Evolutionary conservation across 345 rosid genomes (phyloP), one percentile per base, ranked within the genome.

Genomic region (Gynandropsis gynandra): DNA sequence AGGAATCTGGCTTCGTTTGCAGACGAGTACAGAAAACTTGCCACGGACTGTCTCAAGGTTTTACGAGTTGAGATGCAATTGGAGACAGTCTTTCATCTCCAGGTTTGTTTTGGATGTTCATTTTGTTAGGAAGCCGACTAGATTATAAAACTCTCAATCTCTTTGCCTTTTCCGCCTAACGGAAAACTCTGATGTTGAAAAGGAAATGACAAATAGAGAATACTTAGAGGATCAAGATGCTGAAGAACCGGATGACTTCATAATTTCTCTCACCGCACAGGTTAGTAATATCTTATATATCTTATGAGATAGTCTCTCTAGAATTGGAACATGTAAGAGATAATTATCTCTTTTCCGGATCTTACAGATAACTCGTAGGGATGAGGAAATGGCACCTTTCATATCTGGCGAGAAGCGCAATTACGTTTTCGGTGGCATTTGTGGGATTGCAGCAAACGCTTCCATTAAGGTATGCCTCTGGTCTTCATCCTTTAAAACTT

Each of bases 11-110:
- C 80, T 29, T 76, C 87, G 29, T 81, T 81, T 81, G 90, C 97
- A 4, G 85, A 87, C 50, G 90, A 87, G 69, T 92, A 85, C 62
- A 75, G 98, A 64, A 92, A 85, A 75, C 80, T 92, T 52, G 95
- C 98, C 18, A 78, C 85, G 59, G 97, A 92, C 64, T 92, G 98
- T 76, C 72, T 92, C 32, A 92, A 92, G 69, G 97, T 87, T 71
- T 74, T 92, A 70, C 94, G 90, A n/a, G 82, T 92, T 19, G 98
- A 92, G 79, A 92, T 87, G 97, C 95, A 85, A 72, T 59, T 92
- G 80, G 95, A 87, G 62, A 85, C 97, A 61, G 62, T 88, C 71
- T 92, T 85, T 67, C 94, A 85, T 71, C 63, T 87, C 75, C 98
- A 92, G 94, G 97, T 92, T 58, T 62, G 69, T 55, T 50, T 56